Evolutionary conservation across 148 eudicot genomes (phyloP).

Genomic region (Cornus kousa): DNA sequence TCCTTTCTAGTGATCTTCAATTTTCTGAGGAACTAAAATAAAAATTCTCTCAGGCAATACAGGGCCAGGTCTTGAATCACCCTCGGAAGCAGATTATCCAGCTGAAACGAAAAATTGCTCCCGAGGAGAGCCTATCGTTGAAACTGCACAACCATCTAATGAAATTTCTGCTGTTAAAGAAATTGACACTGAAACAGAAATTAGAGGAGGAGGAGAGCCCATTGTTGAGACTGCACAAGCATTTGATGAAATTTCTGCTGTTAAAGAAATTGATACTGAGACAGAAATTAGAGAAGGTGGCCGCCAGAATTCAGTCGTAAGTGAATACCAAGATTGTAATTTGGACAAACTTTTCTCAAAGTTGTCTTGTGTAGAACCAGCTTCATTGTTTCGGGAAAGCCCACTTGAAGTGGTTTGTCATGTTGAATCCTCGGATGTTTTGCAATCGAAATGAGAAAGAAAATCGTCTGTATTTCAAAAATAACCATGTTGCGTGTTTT

Average conservation of each 20-base stretch:
- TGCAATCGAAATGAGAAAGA: not conserved
- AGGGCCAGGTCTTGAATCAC: slow-evolving; percentile 31
- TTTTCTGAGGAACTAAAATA: not conserved
- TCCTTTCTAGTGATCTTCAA: not conserved
- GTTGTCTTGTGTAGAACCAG: slow-evolving; percentile 10
- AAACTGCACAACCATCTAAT: not conserved
- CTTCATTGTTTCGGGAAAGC: not conserved
- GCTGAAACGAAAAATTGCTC: slow-evolving; percentile 11
- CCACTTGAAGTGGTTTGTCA: not conserved
- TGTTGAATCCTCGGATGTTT: not conserved
- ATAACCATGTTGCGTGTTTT: no score
- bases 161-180: not conserved
- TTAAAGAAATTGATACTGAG: slow-evolving; percentile 11
- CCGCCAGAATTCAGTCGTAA: slow-evolving; percentile 7
- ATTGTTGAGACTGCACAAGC: not conserved
- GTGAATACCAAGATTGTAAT: slow-evolving; percentile 6
- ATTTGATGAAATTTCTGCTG: not conserved
- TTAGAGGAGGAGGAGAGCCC: not conserved
- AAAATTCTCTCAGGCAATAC: slow-evolving; percentile 8
- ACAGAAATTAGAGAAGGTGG: not conserved
- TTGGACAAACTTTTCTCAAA: not conserved
- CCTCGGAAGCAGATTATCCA: slow-evolving; percentile 18
- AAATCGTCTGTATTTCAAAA: not conserved
- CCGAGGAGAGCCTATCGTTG: slow-evolving; percentile 9
- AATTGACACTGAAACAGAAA: slow-evolving; percentile 13